Evolutionary conservation across 345 rosid species (phyloP).

Genomic region (Ailanthus altissimus): DNA sequence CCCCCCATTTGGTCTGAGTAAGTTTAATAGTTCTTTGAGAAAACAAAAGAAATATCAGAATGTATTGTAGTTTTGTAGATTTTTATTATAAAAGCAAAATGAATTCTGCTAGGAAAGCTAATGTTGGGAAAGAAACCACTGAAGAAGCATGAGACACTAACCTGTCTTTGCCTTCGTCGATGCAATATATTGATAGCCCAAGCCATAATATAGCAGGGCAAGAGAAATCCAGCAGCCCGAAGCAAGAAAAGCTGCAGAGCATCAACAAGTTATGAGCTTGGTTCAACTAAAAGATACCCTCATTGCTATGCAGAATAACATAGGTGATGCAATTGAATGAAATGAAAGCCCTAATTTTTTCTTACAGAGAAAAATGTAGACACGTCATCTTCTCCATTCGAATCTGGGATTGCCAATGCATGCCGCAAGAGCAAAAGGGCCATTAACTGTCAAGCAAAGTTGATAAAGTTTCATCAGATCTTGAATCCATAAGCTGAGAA

Average conservation of each 20-base stretch:
- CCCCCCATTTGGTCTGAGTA: background rate
- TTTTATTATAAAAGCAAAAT: background rate
- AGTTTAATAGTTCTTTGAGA: background rate
- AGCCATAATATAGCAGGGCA: slow-evolving; percentile 98
- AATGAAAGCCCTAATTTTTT: slow-evolving; percentile 18
- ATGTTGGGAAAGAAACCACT: slow-evolving; percentile 49
- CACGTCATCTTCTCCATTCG: slow-evolving; percentile 76
- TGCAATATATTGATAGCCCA: slow-evolving; percentile 95
- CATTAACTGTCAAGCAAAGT: slow-evolving; percentile 68
- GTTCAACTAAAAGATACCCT: background rate
- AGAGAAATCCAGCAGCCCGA: slow-evolving; percentile 90
- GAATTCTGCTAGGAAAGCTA: background rate
- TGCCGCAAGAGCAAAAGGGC: slow-evolving; percentile 91
- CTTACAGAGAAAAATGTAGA: slow-evolving; percentile 89
- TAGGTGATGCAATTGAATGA: background rate
- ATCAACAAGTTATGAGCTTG: slow-evolving; percentile 12
- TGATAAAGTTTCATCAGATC: slow-evolving; percentile 13
- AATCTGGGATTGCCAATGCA: slow-evolving; percentile 72
- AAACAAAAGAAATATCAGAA: background rate
- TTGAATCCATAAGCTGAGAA: background rate
- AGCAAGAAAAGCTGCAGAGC: slow-evolving; percentile 80
- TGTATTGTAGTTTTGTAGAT: background rate
- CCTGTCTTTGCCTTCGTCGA: slow-evolving; percentile 94
- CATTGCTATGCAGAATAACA: background rate
- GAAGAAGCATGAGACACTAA: slow-evolving; percentile 51